Evolutionary conservation across 2,329 filamentous ascomycete genomes (phyloP).

Genomic region (Colletotrichum tropicicola): DNA sequence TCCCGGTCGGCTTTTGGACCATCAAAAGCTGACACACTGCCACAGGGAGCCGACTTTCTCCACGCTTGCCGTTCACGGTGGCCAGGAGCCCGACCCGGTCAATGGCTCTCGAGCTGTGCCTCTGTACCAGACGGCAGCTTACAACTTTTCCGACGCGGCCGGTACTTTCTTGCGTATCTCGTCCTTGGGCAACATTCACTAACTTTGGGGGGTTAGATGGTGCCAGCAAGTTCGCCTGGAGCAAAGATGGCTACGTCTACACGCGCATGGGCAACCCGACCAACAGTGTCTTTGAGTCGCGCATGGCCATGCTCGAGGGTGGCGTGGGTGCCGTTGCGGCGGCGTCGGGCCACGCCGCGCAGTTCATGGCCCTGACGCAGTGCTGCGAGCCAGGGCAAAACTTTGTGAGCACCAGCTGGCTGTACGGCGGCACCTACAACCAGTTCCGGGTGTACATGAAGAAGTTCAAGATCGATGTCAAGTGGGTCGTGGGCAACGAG

Average conservation of each 20-base stretch:
- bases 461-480: conserved; percentile 84
- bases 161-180: too few species aligned
- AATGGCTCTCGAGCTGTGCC: conserved; percentile 92
- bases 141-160: conserved; percentile 32
- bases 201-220: conserved; percentile 42
- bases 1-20: conserved; percentile 22
- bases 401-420: conserved; percentile 90
- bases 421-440: conserved; percentile 97
- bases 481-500: conserved; percentile 85
- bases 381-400: conserved; percentile 89
- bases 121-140: conserved; percentile 85
- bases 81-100: conserved; percentile 79
- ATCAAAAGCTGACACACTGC: conserved; percentile 7
- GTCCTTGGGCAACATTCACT: too few species aligned
- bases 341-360: conserved; percentile 86
- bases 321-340: conserved; percentile 87
- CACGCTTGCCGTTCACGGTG: conserved; percentile 33
- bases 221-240: conserved; percentile 43
- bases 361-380: conserved; percentile 88
- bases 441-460: conserved; percentile 93
- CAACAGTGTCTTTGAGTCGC: conserved; percentile 94
- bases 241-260: conserved; percentile 81
- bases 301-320: conserved; percentile 91
- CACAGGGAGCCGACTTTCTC: conserved; percentile 28
- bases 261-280: conserved; percentile 97